Conservation (phyloP, 2,329 filamentous ascomycete species). For the Aspergillus ruber region DNA sequence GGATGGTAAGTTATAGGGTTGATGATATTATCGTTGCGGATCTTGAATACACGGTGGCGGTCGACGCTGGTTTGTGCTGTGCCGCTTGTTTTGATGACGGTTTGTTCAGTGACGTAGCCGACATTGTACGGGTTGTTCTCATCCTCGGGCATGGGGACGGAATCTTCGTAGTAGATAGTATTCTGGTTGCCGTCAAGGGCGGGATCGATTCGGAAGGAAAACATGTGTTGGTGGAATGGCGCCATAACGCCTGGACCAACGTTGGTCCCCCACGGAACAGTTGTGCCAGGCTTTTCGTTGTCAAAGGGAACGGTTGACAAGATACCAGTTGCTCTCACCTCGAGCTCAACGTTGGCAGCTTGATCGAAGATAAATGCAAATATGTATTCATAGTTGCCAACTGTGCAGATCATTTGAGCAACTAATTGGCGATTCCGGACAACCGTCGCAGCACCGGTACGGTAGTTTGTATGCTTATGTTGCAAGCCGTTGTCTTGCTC, state of each 20-base stretch:
- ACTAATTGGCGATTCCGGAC: slow-evolving; percentile 62
- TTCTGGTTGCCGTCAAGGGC: slow-evolving; percentile 53
- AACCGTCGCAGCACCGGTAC: slow-evolving; percentile 57
- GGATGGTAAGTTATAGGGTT: slow-evolving; percentile 43
- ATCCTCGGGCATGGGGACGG: slow-evolving; percentile 46
- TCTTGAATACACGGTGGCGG: slow-evolving; percentile 48
- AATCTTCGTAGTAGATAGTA: slow-evolving; percentile 51
- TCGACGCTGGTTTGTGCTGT: slow-evolving; percentile 49
- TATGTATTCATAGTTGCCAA: slow-evolving; percentile 69
- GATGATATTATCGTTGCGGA: slow-evolving; percentile 42
- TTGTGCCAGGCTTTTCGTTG: slow-evolving; percentile 47
- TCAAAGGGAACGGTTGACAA: slow-evolving; percentile 63
- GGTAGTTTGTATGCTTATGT: slow-evolving; percentile 69
- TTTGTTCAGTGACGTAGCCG: slow-evolving; percentile 52
- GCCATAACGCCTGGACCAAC: slow-evolving; percentile 65
- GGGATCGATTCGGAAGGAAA: slow-evolving; percentile 60
- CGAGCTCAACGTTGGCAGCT: slow-evolving; percentile 60
- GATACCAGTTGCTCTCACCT: slow-evolving; percentile 64
- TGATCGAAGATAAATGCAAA: slow-evolving; percentile 67
- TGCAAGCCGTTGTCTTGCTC: slow-evolving; percentile 65
- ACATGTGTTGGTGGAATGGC: slow-evolving; percentile 69
- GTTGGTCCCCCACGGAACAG: slow-evolving; percentile 62
- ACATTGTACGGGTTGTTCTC: slow-evolving; percentile 57
- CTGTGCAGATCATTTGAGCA: slow-evolving; percentile 64
- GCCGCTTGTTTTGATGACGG: slow-evolving; percentile 41